Base-by-base conservation (phyloP, 805 yeast species). In the Kodamaea kakaduensis region DNA sequence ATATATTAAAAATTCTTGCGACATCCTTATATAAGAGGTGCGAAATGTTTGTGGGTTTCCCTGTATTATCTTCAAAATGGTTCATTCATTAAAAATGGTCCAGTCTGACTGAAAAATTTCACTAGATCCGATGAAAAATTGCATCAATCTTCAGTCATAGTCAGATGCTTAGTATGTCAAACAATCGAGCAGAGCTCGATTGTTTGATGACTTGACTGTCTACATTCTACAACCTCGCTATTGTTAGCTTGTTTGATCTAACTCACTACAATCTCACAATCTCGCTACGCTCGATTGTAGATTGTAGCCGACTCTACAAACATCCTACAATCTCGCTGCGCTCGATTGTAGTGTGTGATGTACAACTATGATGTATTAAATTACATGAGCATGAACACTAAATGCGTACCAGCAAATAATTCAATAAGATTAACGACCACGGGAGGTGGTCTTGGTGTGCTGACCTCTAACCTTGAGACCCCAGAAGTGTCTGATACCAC, bases 401-500 rank as follows among this genome's bases (percentile, higher is more conserved):
- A 26, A 26, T 26, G 29, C 34, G 46, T 32, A 31, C 37, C 40
- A 30, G 32, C 32, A 34, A 38, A 42, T 38, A 53, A 43, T 34
- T 37, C 32, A 38, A 32, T 36, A 31, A 38, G 37, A 41, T 58
- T 59, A 66, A 59, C 67, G 70, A 58, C 95, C 89, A 80, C 98
- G 88, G 73, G 97, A 95, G 63, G 99, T 93, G 71, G 98, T 90
- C 85, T 93, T 93, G 83, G 99, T 93, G 81, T 93, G 99, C 81
- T 93, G 98, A 78, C 98, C 98, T 83, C 98, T 88, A 74, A 94
- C 98, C 81, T 93, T 93, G 72, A 93, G 79, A 72, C 97, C 97
- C 97, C 97, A 93, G 90, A 82, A 89, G 81, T 93, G 99, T 84
- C 99, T 88, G 75, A 93, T 84, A 90, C 99, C 99, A 77, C 97